phyloP scores from a whole-genome alignment of 2,329 filamentous ascomycete genomes.

The Ophiostoma ulmi region DNA sequence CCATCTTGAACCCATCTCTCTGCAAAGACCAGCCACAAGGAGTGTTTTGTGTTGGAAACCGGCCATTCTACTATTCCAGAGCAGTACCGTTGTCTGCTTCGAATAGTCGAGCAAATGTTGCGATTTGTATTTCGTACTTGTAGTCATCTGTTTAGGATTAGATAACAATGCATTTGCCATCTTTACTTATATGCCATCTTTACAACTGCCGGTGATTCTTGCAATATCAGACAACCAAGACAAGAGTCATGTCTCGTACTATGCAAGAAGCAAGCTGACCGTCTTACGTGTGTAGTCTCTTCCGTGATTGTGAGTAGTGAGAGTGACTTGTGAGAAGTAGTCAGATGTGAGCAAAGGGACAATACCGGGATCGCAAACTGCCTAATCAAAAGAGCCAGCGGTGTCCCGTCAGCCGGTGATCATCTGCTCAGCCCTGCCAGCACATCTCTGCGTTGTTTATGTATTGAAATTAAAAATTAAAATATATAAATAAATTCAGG shows the following conservation, averaged over 20 bases:
- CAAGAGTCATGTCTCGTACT: no score
- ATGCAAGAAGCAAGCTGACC: no score
- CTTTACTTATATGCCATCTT: neutral
- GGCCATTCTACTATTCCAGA: no score
- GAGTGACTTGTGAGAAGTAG: neutral
- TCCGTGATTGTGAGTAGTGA: no score
- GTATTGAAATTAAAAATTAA: neutral
- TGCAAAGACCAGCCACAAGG: neutral
- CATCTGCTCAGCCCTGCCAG: conserved; percentile 6
- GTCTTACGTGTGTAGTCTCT: no score
- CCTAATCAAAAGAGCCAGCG: neutral
- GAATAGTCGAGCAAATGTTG: neutral
- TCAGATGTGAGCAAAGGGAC: neutral
- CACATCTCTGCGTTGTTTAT: conserved; percentile 1
- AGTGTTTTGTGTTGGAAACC: no score
- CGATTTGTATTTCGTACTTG: neutral
- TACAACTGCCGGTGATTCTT: neutral
- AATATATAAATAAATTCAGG: neutral
- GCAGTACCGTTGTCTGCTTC: no score
- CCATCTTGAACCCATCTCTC: neutral
- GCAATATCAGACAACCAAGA: no score
- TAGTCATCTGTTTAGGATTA: neutral
- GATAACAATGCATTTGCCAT: neutral
- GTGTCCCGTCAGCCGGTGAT: neutral
- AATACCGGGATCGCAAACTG: neutral